Conservation (phyloP, 768 basidiomycete species). For the Holtermannia corniformis region DNA sequence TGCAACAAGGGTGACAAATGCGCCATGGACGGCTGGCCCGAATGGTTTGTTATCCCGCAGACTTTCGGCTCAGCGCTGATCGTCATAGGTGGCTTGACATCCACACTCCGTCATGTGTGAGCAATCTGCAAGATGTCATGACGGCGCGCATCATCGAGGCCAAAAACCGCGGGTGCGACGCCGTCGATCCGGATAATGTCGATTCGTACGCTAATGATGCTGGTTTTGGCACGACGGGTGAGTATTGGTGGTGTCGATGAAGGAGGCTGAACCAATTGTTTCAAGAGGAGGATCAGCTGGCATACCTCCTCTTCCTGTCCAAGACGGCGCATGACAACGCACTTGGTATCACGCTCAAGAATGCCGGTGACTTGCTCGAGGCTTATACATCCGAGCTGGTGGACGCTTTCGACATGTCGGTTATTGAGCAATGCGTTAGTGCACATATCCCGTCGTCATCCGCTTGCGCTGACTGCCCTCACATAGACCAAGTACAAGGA, state of each 20-base stretch:
- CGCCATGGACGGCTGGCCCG: slow-evolving; percentile 7
- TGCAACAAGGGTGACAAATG: slow-evolving; percentile 12
- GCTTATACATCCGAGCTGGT: slow-evolving; percentile 11
- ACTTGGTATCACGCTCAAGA: slow-evolving; percentile 21
- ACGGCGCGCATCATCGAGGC: slow-evolving; percentile 11
- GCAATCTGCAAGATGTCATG: slow-evolving; percentile 11
- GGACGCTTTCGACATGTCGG: slow-evolving; percentile 22
- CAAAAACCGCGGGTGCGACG: slow-evolving; percentile 22
- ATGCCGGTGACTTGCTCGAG: slow-evolving; percentile 14
- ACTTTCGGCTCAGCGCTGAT: slow-evolving; percentile 21
- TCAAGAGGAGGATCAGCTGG: slow-evolving; percentile 15
- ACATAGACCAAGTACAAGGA: slow-evolving; percentile 18
- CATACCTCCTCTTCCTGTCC: slow-evolving; percentile 24
- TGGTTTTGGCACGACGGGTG: slow-evolving; percentile 3
- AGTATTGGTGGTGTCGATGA: slow-evolving; percentile 1
- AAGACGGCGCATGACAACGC: slow-evolving; percentile 10
- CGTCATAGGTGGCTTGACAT: slow-evolving; percentile 28
- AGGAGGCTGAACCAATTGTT: background rate
- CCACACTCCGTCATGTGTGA: slow-evolving; percentile 10
- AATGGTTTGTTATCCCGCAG: slow-evolving; percentile 3
- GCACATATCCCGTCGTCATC: background rate
- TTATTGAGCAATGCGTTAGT: slow-evolving; percentile 31
- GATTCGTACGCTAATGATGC: slow-evolving; percentile 3
- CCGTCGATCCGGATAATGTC: slow-evolving; percentile 29
- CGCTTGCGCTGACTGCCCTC: background rate